These are phyloP conservation scores for Chenopodium berlandieri DNA, from an alignment of 148 eudicot species.

Conservation along the genomic window DNA sequence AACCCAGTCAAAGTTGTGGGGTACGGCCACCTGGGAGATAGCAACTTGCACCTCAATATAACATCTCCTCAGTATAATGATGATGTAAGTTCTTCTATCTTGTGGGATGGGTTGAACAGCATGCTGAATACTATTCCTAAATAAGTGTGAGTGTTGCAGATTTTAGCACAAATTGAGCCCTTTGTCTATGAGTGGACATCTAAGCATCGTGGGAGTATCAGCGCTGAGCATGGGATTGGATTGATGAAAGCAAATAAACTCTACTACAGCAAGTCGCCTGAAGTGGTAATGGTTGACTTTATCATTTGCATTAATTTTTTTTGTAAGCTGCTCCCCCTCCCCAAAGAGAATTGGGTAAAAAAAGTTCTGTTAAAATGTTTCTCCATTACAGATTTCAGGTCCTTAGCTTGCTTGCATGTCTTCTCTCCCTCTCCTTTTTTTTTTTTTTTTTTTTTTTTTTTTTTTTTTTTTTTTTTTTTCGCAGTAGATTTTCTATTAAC, in stretches of 20 bases:
- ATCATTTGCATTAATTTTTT: not conserved
- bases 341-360: too few species aligned
- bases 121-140: slow-evolving; percentile 11
- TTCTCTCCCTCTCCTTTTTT: not conserved
- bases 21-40: slow-evolving; percentile 95
- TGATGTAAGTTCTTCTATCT: slow-evolving; percentile 54
- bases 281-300: slow-evolving; percentile 54
- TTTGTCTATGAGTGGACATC: slow-evolving; percentile 98
- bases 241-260: slow-evolving; percentile 93
- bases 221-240: slow-evolving; percentile 97
- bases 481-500: not conserved
- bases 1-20: slow-evolving; percentile 72
- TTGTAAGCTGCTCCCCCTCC: too few species aligned
- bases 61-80: slow-evolving; percentile 71
- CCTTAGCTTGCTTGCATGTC: not conserved
- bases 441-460: not conserved
- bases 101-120: slow-evolving; percentile 12
- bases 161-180: slow-evolving; percentile 77
- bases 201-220: slow-evolving; percentile 84
- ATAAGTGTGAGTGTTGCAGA: slow-evolving; percentile 36
- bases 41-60: slow-evolving; percentile 93
- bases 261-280: slow-evolving; percentile 87
- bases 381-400: not conserved
- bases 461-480: not conserved
- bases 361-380: too few species aligned